Percentiles rank a stretch among this genome's conserved stretches.
phyloP scores from a whole-genome alignment of 129 eudicot species.

The Cynara cardunculus region DNA sequence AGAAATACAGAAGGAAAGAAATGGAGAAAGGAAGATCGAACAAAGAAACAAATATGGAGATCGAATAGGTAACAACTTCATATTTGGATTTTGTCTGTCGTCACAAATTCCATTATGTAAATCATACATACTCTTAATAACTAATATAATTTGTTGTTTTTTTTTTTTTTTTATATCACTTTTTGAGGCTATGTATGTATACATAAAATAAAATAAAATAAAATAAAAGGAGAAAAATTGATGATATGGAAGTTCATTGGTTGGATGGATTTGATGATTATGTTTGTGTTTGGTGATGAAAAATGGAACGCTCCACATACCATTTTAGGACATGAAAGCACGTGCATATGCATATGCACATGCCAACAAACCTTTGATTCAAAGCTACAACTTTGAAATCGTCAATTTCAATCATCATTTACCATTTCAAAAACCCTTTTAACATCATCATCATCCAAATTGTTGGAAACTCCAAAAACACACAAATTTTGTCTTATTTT shows the following conservation, averaged over 20 bases:
- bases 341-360: constrained; percentile 12
- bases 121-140: no score
- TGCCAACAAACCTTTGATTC: constrained; percentile 15
- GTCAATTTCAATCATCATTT: background rate
- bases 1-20: no score
- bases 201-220: no score
- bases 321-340: constrained; percentile 24
- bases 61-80: no score
- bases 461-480: background rate
- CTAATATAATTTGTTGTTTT: no score
- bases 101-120: no score
- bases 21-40: no score
- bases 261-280: constrained; percentile 20
- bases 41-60: no score
- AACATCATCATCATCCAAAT: no score
- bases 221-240: background rate
- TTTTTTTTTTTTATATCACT: no score
- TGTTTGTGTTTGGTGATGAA: constrained; percentile 16
- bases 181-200: background rate
- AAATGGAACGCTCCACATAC: constrained; percentile 9
- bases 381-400: constrained; percentile 8
- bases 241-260: background rate
- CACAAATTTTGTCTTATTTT: no score
- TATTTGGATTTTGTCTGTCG: no score
- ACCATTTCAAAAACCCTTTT: background rate